phyloP scores from a whole-genome alignment of 1,284 basidiomycete genomes.

The Phaffia rhodozyma region DNA sequence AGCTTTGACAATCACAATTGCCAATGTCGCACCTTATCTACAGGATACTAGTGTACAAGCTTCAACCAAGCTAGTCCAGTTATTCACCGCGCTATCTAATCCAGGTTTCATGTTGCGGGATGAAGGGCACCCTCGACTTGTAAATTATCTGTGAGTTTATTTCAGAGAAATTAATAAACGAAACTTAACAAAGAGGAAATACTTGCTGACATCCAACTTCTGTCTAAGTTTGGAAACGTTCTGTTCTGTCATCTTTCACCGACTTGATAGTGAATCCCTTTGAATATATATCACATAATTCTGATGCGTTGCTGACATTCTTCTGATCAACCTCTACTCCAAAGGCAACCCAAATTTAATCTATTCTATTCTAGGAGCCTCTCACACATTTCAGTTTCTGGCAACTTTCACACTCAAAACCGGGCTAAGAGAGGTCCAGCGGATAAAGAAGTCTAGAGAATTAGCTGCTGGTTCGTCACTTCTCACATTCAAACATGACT shows the following conservation, averaged over 20 bases:
- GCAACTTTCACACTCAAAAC: conserved; percentile 74
- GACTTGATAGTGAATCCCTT: conserved; percentile 31
- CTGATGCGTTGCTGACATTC: too few relatives aligned
- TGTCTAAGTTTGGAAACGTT: conserved; percentile 50
- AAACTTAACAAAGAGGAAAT: neutral
- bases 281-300: neutral
- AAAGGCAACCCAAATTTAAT: conserved; percentile 71
- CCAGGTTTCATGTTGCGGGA: conserved; percentile 81
- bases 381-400: conserved; percentile 71
- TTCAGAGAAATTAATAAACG: neutral
- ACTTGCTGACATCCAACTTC: conserved; percentile 33
- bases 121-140: conserved; percentile 79
- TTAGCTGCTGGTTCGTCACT: conserved; percentile 39
- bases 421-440: conserved; percentile 70
- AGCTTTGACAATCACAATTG: conserved; percentile 75
- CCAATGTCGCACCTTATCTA: conserved; percentile 77
- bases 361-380: conserved; percentile 70
- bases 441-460: conserved; percentile 57
- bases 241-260: conserved; percentile 64
- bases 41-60: conserved; percentile 67
- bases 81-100: conserved; percentile 79
- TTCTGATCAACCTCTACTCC: conserved; percentile 24
- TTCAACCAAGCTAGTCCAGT: conserved; percentile 67
- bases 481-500: neutral
- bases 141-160: conserved; percentile 50